Conservation (phyloP, 2,329 filamentous ascomycete species). For the Fusarium setosum region DNA sequence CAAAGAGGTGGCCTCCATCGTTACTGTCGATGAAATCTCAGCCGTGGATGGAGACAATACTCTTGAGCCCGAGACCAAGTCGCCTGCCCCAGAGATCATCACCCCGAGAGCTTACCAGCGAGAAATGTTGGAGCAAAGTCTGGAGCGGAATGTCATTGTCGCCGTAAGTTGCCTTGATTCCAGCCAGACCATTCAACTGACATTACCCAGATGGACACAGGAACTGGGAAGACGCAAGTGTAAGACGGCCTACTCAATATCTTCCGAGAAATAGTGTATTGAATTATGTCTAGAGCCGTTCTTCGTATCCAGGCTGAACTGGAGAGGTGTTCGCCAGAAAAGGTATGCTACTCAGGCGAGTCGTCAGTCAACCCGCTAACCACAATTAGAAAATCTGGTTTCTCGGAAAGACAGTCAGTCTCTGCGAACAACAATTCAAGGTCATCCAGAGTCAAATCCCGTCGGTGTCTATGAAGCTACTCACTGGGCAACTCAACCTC, state of each 20-base stretch:
- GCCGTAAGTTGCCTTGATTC: conserved; percentile 60
- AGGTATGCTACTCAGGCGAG: conserved; percentile 66
- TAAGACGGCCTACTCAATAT: conserved; percentile 52
- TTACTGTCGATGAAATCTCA: not conserved
- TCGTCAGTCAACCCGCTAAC: conserved; percentile 25
- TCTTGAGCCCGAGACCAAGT: not conserved
- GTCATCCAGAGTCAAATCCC: conserved; percentile 71
- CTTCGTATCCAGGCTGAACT: conserved; percentile 75
- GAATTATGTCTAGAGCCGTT: conserved; percentile 64
- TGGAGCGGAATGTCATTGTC: conserved; percentile 77
- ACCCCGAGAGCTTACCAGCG: conserved; percentile 73
- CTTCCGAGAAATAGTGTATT: conserved; percentile 10
- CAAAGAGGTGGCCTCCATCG: conserved; percentile 28
- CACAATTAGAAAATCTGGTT: conserved; percentile 74
- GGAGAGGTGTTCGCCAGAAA: conserved; percentile 61
- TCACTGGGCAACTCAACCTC: conserved; percentile 76
- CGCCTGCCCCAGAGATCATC: conserved; percentile 45
- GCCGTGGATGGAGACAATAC: not conserved
- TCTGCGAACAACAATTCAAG: conserved; percentile 74
- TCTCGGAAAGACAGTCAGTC: conserved; percentile 73
- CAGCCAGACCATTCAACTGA: conserved; percentile 2
- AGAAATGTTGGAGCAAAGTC: conserved; percentile 80
- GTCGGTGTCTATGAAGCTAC: conserved; percentile 66
- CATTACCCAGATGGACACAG: conserved; percentile 77
- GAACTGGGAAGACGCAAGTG: conserved; percentile 83